Base-by-base conservation (phyloP, 2,329 filamentous ascomycete genomes). In the Trichophyton schoenleinii region DNA sequence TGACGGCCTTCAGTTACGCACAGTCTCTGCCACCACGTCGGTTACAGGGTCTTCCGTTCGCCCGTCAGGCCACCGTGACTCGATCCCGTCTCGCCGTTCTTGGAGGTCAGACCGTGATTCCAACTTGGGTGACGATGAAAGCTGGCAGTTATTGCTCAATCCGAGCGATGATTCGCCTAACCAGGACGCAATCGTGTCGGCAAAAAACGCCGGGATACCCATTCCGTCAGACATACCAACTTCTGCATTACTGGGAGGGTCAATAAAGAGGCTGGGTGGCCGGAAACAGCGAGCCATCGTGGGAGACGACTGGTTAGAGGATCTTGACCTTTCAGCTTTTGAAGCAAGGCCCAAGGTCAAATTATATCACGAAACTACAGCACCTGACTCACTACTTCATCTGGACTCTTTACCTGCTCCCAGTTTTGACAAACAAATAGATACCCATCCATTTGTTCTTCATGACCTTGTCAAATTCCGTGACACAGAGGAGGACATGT, bases 181-280 rank as follows among this genome's bases (percentile, higher is more conserved):
- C 8, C 77, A 86, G 67, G 88, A 95, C 70, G 91, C 94, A 63
- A 92, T 99, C 68, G 84, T 88, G 25, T 88, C 90, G 5, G 92
- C 91, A 38, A 88, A 90, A 69, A 86, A 85, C 71, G 91, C 91
- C 28, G 94, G 94, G 67, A 96, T 99, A 65, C 92, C 94, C 5
- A 84, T 97, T 61, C 94, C 94, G 31, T 79, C 83, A 59, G 91
- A 91, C 70, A 85, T 97, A 36, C 91, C 92, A 0, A 84, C 88
- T 34, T 96, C 92, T 20, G 94, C 94, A 34, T 79, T 99, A 48
- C 83, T 94, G 72, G 92, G 92, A 60, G 94, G 94, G 59, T 92
- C 91, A 8, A 97, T 97, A 70, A 95, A 95, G 77, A 82, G 91
- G 67, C 80, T 97, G 38, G 91, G 91, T 58, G 85, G 84, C 63